Base-by-base conservation (phyloP, 2,329 filamentous ascomycete species). In the Aspergillus sp. region DNA sequence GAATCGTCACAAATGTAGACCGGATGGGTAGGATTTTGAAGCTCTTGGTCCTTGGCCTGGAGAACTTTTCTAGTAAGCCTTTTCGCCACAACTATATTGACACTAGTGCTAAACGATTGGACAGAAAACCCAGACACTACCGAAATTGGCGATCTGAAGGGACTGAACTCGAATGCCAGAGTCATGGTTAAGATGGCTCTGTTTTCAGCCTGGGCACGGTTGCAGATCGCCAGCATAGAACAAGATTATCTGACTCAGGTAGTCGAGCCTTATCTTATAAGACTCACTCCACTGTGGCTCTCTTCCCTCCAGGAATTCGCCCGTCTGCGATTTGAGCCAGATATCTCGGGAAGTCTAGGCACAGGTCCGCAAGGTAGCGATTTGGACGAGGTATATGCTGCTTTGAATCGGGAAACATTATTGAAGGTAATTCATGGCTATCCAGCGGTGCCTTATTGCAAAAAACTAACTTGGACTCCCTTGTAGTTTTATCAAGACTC, bases 151-250 rank as follows among this genome's bases (percentile, higher is more conserved):
- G 94, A 98, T 54, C 75, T 98, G 5, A 89, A 88, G 66, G 89
- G 88, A 0, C 79, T 98, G 12, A 96, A 90, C 61, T 90, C 91
- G 2, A 98, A 98, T 63, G 91, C 93, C 0, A 88, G 94, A 60
- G 89, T 96, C 39, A 98, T 98, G 93, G 89, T 98, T 43, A 95
- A 95, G 67, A 93, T 97, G 81, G 86, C 93, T 0, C 86, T 98
- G 2, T 95, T 95, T 65, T 93, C 91, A 1, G 93, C 91, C 1
- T 98, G 93, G 93, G 94, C 93, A 4, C 89, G 96, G 62, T 76
- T 98, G 29, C 93, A 98, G 67, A 90, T 98, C 49, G 90, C 93
- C 27, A 97, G 91, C 67, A 83, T 82, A 5, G 91, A 97, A 60
- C 91, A 97, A 56, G 83, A 82, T 40, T 97, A 98, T 60, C 75